These are phyloP conservation scores for Fusarium bactridioides DNA, from an alignment of 2,329 filamentous ascomycete species.

Conservation along the genomic window DNA sequence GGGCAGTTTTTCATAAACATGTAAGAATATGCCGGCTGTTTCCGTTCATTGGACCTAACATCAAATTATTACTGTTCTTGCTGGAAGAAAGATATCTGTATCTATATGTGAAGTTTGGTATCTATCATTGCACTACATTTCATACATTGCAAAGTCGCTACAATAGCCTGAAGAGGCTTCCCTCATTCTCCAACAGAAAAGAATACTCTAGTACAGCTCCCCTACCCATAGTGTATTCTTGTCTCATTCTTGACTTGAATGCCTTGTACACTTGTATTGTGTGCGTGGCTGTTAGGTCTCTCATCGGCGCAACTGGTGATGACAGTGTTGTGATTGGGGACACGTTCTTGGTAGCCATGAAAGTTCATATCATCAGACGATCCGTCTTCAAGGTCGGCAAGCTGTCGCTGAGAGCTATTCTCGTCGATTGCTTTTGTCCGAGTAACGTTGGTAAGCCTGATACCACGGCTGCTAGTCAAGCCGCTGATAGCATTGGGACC, in stretches of 20 bases:
- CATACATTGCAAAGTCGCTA: not conserved
- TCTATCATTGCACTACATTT: not conserved
- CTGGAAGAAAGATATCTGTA: not conserved
- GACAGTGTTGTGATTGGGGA: constrained; percentile 6
- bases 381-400: constrained; percentile 23
- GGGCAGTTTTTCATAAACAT: too few species aligned
- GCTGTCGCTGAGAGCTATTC: constrained; percentile 24
- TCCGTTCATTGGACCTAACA: too few species aligned
- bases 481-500: constrained; percentile 23
- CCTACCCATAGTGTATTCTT: constrained; percentile 17
- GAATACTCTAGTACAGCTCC: accelerated
- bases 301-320: constrained; percentile 8
- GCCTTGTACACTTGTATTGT: not conserved
- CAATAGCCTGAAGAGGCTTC: too few species aligned
- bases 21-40: accelerated
- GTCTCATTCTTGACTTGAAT: constrained; percentile 32
- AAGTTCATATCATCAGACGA: constrained; percentile 25
- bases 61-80: not conserved
- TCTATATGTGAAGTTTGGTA: not conserved
- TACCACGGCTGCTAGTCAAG: constrained; percentile 23
- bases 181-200: not conserved
- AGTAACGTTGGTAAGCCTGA: constrained; percentile 17
- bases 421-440: constrained; percentile 24
- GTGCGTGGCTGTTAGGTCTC: not conserved
- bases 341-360: constrained; percentile 4